Percentiles rank a stretch among this genome's conserved stretches.
These are phyloP conservation scores for Phytopythium chamaehyphon DNA, from an alignment of 352 stramenopile species.

Conservation along the genomic window DNA sequence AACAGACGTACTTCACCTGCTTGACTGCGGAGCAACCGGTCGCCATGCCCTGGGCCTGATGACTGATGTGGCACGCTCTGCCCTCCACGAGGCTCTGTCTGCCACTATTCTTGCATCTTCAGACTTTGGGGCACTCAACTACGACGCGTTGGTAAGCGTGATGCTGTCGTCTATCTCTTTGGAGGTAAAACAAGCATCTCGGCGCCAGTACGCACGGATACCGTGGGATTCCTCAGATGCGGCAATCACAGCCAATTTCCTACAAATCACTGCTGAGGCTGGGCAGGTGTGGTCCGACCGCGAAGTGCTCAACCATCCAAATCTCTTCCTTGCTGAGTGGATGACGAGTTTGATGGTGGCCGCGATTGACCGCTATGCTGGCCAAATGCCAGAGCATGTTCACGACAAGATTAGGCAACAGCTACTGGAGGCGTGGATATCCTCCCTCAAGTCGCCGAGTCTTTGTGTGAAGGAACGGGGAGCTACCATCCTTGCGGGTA, in stretches of 20 bases:
- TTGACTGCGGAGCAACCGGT: constrained; percentile 54
- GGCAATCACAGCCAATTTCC: constrained; percentile 58
- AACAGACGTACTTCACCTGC: constrained; percentile 38
- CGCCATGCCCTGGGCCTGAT: constrained; percentile 51
- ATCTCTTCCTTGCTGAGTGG: constrained; percentile 84
- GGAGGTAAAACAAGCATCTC: constrained; percentile 64
- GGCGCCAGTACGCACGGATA: constrained; percentile 77
- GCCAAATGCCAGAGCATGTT: constrained; percentile 25
- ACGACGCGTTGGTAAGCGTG: constrained; percentile 40
- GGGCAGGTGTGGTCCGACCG: constrained; percentile 78
- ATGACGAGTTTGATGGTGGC: constrained; percentile 76
- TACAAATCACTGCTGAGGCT: constrained; percentile 67
- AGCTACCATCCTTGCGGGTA: constrained; percentile 66
- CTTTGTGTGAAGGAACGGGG: constrained; percentile 85
- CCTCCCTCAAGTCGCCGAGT: constrained; percentile 80
- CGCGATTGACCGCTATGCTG: constrained; percentile 38
- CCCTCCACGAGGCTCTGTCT: constrained; percentile 32
- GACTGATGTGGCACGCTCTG: constrained; percentile 41
- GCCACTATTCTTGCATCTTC: constrained; percentile 7
- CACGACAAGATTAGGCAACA: constrained; percentile 59
- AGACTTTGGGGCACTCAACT: constrained; percentile 8
- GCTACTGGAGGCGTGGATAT: constrained; percentile 75
- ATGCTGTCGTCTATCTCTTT: constrained; percentile 54
- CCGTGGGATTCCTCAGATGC: constrained; percentile 79
- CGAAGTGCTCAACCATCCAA: constrained; percentile 78